phyloP scores from a whole-genome alignment of 1,284 basidiomycete species.

The Rhodotorula mucilaginosa region DNA sequence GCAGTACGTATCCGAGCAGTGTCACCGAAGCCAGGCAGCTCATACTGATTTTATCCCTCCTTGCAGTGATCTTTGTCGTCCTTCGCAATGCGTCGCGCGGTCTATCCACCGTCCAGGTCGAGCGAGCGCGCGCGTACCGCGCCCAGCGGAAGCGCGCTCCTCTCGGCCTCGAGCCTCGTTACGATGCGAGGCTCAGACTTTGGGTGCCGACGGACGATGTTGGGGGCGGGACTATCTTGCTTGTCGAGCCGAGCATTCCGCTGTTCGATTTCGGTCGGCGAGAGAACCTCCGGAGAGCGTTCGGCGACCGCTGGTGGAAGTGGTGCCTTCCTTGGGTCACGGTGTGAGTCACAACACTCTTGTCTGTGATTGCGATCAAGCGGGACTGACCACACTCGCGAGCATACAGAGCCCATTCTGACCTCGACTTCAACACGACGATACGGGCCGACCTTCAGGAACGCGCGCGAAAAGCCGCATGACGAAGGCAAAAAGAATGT shows the following conservation, averaged over 20 bases:
- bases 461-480: too few species aligned
- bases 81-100: conserved; percentile 21
- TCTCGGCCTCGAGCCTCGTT: not conserved
- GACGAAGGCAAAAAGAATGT: too few species aligned
- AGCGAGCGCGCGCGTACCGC: conserved; percentile 14
- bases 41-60: too few species aligned
- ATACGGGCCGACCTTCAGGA: too few species aligned
- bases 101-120: conserved; percentile 28
- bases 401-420: too few species aligned
- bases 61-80: conserved; percentile 24
- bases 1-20: conserved; percentile 9
- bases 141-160: not conserved
- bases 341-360: not conserved
- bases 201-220: conserved; percentile 18
- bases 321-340: conserved; percentile 6
- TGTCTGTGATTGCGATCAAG: too few species aligned
- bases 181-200: conserved; percentile 23
- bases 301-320: conserved; percentile 29
- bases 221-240: conserved; percentile 8
- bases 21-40: fast-evolving
- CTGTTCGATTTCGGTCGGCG: conserved; percentile 29
- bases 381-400: too few species aligned
- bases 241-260: conserved; percentile 22
- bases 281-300: conserved; percentile 23
- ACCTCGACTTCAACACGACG: too few species aligned